Conservation (phyloP, 257 asterid species). For the Forsythia suspensa region DNA sequence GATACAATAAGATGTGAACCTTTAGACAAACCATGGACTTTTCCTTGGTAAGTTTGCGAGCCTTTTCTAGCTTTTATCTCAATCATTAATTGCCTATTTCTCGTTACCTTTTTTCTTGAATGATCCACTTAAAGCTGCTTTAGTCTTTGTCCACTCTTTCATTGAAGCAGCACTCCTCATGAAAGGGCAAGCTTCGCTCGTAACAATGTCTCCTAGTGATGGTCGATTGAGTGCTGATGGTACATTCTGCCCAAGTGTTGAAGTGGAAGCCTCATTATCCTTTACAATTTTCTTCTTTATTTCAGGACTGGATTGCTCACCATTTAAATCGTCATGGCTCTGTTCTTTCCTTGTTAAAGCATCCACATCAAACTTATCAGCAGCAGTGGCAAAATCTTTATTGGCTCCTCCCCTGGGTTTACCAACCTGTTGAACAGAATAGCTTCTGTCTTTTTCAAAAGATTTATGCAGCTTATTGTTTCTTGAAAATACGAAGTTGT, state of each 20-base stretch:
- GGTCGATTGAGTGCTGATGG: constrained; percentile 22
- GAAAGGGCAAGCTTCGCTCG: constrained; percentile 61
- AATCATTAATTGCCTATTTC: constrained; percentile 16
- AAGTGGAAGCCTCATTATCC: constrained; percentile 22
- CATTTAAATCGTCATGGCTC: constrained; percentile 10
- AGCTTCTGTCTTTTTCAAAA: constrained; percentile 6
- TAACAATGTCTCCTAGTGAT: constrained; percentile 29
- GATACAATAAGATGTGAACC: background rate
- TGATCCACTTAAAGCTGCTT: constrained; percentile 57
- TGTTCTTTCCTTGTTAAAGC: constrained; percentile 22
- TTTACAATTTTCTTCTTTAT: constrained; percentile 6
- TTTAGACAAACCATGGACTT: background rate
- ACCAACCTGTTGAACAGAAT: constrained; percentile 18
- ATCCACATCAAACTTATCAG: constrained; percentile 12
- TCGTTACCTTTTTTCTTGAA: constrained; percentile 50
- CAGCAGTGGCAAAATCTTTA: background rate
- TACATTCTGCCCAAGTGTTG: constrained; percentile 21
- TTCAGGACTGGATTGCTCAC: constrained; percentile 22
- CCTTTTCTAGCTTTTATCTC: background rate
- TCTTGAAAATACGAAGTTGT: constrained; percentile 18
- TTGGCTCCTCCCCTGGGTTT: constrained; percentile 20
- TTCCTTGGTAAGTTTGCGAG: background rate
- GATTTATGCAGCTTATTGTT: constrained; percentile 3
- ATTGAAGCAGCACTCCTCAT: constrained; percentile 69
- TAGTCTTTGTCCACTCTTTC: constrained; percentile 72